Base-by-base conservation (phyloP, 345 rosid genomes). In the Triadica sebifera region DNA sequence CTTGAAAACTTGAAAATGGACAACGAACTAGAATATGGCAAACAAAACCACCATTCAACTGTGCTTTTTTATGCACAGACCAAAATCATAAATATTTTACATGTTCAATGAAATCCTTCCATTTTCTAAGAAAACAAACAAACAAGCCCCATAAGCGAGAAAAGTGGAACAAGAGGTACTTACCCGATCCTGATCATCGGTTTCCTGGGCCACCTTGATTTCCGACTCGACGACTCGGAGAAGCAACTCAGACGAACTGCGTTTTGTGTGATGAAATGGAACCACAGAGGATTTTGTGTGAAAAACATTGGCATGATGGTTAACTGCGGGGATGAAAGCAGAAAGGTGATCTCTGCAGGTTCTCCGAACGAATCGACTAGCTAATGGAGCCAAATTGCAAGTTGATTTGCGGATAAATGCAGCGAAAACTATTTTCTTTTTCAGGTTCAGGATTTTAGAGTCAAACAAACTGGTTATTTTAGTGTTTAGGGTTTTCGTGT, bases 141-240 rank as follows among this genome's bases (percentile, higher is more conserved):
- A 38, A 53, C 4, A 15, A 34, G n/a, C 41, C 5, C 5, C 46
- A 62, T 38, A 37, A 47, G 7, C 29, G 9, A 19, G 10, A 24
- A 65, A 65, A 74, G n/a, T 29, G 6, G 24, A 3, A 11, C 17
- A n/a, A 22, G 1, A 60, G 50, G 11, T 15, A 46, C 75, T 43
- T 68, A 94, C 97, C 83, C 79, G 82, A 17, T 81, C 80, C 51
- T 84, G 79, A 38, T 86, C 88, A 71, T 88, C 97, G 39, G 84
- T 72, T 79, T 90, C 90, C 82, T 79, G 80, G 50, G 93, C 88
- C 66, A 81, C 81, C 77, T 84, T 78, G 75, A 92, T 89, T 85
- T 90, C 97, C 5, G 87, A 75, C 17, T 90, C 92, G 29, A 94
- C 77, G 46, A 85, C 81, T n/a, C 83, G 86, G 70, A 89, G 82